Evolutionary conservation across 2,329 filamentous ascomycete genomes (phyloP), one percentile per base, ranked within the genome.

Genomic region (Alternaria postmessia): DNA sequence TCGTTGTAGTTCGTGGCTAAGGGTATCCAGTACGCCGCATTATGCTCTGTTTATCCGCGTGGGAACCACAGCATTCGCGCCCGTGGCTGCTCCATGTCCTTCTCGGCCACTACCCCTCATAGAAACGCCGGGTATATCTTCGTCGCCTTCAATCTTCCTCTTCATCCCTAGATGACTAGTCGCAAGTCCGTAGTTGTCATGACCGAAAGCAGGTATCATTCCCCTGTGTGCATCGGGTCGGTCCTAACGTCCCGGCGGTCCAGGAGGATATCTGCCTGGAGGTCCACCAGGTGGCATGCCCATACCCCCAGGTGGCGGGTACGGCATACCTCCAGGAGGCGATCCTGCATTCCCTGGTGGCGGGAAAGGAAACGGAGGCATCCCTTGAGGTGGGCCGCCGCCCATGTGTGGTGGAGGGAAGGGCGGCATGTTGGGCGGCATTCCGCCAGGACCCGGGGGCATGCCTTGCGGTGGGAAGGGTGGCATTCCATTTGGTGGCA

Each of bases 321-420:
- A 55, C 0, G 75, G 75, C 70, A 78, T 75, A 8, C 74, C 75
- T 14, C 66, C 67, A 14, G 74, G 75, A 26, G 77, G 77, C 39
- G 68, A 79, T 63, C 56, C 71, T 3, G 72, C 70, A 4, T 54
- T 59, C 24, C 68, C 67, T 9, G 71, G 68, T 8, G 72, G 68
- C 28, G 70, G 67, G 11, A 71, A 71, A 2, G 75, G 75, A 59
- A 77, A 76, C 5, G 72, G 72, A 11, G 71, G 71, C 65, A 74
- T 73, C 20, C 65, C 62, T 36, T 62, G 63, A 4, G 73, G 70
- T 36, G 68, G 65, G 18, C 69, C 68, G 4, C 68, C 67, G 9
- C 54, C 57, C 64, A 70, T 68, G 34, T 70, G 72, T 32, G 79
- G 79, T 18, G 79, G 79, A 28, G 79, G 78, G 58, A 80, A 79